These are phyloP conservation scores for Suhomyces panamericanus DNA, from an alignment of 1,139 yeast species.

Conservation along the genomic window DNA sequence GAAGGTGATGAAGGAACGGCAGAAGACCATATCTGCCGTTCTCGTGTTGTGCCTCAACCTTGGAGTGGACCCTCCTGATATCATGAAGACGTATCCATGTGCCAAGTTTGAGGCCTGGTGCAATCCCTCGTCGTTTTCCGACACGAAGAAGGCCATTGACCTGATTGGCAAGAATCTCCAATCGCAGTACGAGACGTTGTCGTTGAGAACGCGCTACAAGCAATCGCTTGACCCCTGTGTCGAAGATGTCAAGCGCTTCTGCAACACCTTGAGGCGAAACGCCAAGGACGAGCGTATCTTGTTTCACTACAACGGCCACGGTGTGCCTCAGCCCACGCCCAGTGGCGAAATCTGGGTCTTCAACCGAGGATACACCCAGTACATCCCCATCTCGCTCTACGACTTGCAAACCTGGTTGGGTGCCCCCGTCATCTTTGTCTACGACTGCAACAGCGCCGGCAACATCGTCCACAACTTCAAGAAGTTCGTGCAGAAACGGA, in stretches of 20 bases:
- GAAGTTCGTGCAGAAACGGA: slow-evolving; percentile 85
- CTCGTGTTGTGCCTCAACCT: slow-evolving; percentile 83
- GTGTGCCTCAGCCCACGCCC: slow-evolving; percentile 96
- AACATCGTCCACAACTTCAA: slow-evolving; percentile 88
- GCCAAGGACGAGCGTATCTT: slow-evolving; percentile 89
- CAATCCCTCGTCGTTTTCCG: slow-evolving; percentile 81
- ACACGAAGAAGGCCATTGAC: slow-evolving; percentile 89
- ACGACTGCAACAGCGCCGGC: slow-evolving; percentile 95
- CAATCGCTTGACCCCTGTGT: slow-evolving; percentile 93
- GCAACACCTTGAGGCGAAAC: slow-evolving; percentile 82
- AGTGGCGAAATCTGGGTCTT: slow-evolving; percentile 99
- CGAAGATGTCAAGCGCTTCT: slow-evolving; percentile 90
- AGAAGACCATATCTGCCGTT: slow-evolving; percentile 94
- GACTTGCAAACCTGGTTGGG: slow-evolving; percentile 97
- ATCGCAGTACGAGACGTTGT: slow-evolving; percentile 83
- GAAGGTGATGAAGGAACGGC: slow-evolving; percentile 88
- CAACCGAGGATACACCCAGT: slow-evolving; percentile 94
- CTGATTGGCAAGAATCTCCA: slow-evolving; percentile 87
- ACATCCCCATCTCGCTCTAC: slow-evolving; percentile 89
- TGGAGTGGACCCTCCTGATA: slow-evolving; percentile 98
- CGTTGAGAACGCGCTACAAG: slow-evolving; percentile 85
- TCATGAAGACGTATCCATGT: slow-evolving; percentile 90
- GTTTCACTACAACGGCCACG: slow-evolving; percentile 97
- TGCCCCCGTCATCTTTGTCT: slow-evolving; percentile 94
- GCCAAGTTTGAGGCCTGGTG: slow-evolving; percentile 94